Base-by-base conservation (phyloP, 148 eudicot genomes). In the Dianthus caryophyllus region DNA sequence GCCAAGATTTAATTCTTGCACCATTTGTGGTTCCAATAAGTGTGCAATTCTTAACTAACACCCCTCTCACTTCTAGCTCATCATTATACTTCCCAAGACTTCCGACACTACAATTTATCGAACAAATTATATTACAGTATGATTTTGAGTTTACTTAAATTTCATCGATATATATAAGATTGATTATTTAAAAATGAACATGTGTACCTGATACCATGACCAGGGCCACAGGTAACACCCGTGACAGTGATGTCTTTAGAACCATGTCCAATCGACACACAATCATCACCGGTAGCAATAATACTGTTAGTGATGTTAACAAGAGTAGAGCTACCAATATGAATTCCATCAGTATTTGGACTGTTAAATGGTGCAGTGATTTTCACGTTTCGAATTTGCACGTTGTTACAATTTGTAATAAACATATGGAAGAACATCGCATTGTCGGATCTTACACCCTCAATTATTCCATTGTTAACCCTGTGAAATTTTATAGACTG, bases 331-430 rank as follows among this genome's bases (percentile, higher is more conserved):
- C 38, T 21, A 4, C 61, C 53, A 0, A 81, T 59, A 38, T 85
- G 80, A 24, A 88, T 75, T 1, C 89, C 89, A 43, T 85, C 87
- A 4, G 94, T 85, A 73, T 85, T 83, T 9, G 83, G 87, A 39
- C 84, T 78, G 17, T 73, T 16, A 20, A 43, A 67, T 0, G 88
- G 88, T 25, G 91, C 86, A 1, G 58, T 53, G 15, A 87, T 67
- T 4, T 50, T 62, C 13, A 87, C 36, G 11, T 64, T 41, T 5
- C 75, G 71, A 24, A 87, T n/a, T 10, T 56, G 47, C 12, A 78
- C 75, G 10, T 68, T 73, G 5, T 76, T 30, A 68, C 79, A 64
- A 4, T 10, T 14, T 9, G 50, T 49, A 10, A 87, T 29, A 24
- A 63, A 55, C 12, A 82, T 52, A 56, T 84, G 91, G 58, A 88